These are phyloP conservation scores for Cladochytrium tenue DNA, from an alignment of 371 early-diverging fungal species.

Conservation along the genomic window DNA sequence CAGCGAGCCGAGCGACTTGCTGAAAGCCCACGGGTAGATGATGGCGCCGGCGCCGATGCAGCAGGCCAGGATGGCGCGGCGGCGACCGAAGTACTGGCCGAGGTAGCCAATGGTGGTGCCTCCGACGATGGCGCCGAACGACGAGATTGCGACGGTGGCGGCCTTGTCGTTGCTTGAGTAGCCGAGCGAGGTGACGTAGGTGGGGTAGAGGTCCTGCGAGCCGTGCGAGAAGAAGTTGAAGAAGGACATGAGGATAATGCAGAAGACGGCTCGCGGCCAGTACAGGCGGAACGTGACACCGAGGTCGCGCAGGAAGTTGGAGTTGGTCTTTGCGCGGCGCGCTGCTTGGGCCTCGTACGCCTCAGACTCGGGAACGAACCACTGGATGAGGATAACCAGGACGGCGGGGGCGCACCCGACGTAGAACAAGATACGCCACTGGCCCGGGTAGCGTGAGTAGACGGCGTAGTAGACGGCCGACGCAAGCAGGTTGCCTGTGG, in stretches of 20 bases:
- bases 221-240: constrained; percentile 74
- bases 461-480: constrained; percentile 57
- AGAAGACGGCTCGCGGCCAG: constrained; percentile 63
- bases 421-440: constrained; percentile 75
- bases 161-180: constrained; percentile 57
- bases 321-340: constrained; percentile 35
- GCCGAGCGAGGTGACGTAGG: constrained; percentile 60
- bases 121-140: constrained; percentile 70
- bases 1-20: constrained; percentile 47
- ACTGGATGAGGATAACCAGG: constrained; percentile 59
- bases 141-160: constrained; percentile 61
- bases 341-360: constrained; percentile 50
- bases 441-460: constrained; percentile 24
- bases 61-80: constrained; percentile 50
- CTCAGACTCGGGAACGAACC: constrained; percentile 68
- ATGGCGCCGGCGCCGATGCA: constrained; percentile 59
- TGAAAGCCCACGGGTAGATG: constrained; percentile 68
- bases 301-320: constrained; percentile 37
- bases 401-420: constrained; percentile 65
- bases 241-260: constrained; percentile 57
- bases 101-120: constrained; percentile 66
- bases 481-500: constrained; percentile 67
- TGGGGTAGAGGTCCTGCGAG: constrained; percentile 72
- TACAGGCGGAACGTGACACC: constrained; percentile 52
- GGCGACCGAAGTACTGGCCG: constrained; percentile 69